Evolutionary conservation across 1,139 yeast species (phyloP), one percentile per base, ranked within the genome.

Genomic region (Yamadazyma triangularis): DNA sequence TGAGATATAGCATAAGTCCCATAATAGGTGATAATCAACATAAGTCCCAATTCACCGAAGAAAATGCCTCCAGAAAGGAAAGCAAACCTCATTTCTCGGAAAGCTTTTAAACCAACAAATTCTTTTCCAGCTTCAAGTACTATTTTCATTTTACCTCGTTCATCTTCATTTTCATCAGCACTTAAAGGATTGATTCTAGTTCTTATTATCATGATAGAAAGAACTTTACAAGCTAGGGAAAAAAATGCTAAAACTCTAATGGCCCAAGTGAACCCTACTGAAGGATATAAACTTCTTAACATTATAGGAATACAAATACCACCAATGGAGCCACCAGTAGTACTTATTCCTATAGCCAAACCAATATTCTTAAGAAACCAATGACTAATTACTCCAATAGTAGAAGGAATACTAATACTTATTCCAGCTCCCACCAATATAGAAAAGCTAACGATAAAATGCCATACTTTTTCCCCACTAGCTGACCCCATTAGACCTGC

Each of bases 1-100:
- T 61, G 60, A n/a, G 65, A 58, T n/a, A 73, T 48, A 0, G 77
- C 73, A 46, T 70, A 76, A 2, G 78, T 68, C 0, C 79, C 65
- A 31, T 70, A 59, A 43, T 73, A 77, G 0, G 81, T 73, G 31
- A 65, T 46, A 2, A 71, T 57, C 25, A 71, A 55, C 28, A 78
- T 58, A 24, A 79, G 50, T 1, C 81, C 64, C 30, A 74, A 60
- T 45, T 80, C 87, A 14, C 72, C 61, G 27, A 70, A 56, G 12
- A 76, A 59, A 3, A 51, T 53, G 1, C 61, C 65, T 3, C 38
- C 44, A 3, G 55, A 51, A 22, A 55, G 39, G 29, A 47, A 54
- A 3, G 38, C 31, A 29, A 39, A 50, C 13, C 36, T 42, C 13
- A 24, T 25, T 29, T 50, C 53, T 16, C 26, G 28, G n/a, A 30